These are phyloP conservation scores for Trebouxiophyceae sp. DNA, from an alignment of 163 green algal species.

Conservation along the genomic window DNA sequence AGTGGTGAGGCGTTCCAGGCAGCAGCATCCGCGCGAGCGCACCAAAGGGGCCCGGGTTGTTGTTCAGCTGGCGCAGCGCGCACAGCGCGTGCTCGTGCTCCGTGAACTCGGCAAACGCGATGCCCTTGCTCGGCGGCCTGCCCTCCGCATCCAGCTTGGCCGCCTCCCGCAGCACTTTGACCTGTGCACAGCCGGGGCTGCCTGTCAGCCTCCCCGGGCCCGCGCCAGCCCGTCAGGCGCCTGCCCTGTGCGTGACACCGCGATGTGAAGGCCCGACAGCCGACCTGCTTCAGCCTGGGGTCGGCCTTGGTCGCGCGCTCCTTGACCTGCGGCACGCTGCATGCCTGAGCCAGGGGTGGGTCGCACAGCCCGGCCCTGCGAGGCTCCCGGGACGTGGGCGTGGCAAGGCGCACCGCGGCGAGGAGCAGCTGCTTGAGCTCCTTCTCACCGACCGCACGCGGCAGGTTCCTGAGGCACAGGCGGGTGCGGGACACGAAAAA, in stretches of 20 bases:
- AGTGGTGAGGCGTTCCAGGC: too few species aligned
- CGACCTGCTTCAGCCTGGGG: slow-evolving; percentile 70
- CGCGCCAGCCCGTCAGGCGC: too few species aligned
- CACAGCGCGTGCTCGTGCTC: slow-evolving; percentile 84
- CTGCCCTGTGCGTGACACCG: too few species aligned
- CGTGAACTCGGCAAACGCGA: slow-evolving; percentile 95
- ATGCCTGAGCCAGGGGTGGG: too few species aligned
- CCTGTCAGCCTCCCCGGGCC: too few species aligned
- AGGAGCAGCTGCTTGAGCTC: slow-evolving; percentile 63
- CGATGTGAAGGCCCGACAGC: too few species aligned
- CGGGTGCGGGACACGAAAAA: slow-evolving; percentile 81
- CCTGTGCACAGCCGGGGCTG: too few species aligned
- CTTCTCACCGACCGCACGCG: slow-evolving; percentile 54
- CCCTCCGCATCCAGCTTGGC: slow-evolving; percentile 24
- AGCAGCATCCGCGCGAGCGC: slow-evolving; percentile 1
- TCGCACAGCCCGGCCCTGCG: too few species aligned
- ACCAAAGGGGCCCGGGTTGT: slow-evolving; percentile 77
- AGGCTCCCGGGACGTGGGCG: too few species aligned
- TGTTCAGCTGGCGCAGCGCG: slow-evolving; percentile 93
- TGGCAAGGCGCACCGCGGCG: slow-evolving; percentile 53
- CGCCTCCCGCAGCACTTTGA: slow-evolving; percentile 71
- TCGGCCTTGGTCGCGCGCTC: slow-evolving; percentile 72
- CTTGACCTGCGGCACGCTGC: slow-evolving; percentile 51
- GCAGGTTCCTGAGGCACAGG: slow-evolving; percentile 85
- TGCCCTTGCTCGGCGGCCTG: slow-evolving; percentile 42